These are phyloP conservation scores for Vigna reflexopilosa DNA, from an alignment of 306 rosid genomes.

Conservation along the genomic window DNA sequence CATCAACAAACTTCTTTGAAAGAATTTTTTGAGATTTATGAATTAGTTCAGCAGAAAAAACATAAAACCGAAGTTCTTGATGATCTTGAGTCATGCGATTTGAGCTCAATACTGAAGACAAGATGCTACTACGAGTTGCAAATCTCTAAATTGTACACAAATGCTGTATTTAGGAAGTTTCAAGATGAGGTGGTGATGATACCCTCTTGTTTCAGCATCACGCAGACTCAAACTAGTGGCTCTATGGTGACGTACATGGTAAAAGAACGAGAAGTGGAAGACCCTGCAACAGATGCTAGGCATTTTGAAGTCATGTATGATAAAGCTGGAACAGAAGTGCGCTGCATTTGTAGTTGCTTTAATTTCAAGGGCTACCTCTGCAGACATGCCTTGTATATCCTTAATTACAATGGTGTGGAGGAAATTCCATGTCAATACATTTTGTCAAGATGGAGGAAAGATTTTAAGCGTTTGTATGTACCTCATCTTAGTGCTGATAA, in stretches of 20 bases:
- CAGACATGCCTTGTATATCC: constrained; percentile 85
- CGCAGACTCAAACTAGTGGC: constrained; percentile 72
- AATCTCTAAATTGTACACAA: constrained; percentile 77
- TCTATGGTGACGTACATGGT: constrained; percentile 69
- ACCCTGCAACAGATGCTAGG: constrained; percentile 52
- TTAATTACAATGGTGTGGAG: constrained; percentile 78
- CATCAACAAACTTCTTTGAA: constrained; percentile 79
- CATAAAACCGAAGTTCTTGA: constrained; percentile 68
- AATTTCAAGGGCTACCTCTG: constrained; percentile 92
- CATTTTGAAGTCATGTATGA: constrained; percentile 79
- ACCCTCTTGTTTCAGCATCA: constrained; percentile 70
- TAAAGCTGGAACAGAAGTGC: constrained; percentile 78
- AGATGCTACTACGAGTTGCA: constrained; percentile 80
- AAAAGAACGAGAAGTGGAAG: constrained; percentile 70
- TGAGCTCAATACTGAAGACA: constrained; percentile 64
- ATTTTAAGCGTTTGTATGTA: constrained; percentile 75
- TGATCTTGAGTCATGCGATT: constrained; percentile 73
- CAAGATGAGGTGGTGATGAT: constrained; percentile 83
- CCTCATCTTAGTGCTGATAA: constrained; percentile 69
- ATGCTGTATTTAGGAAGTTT: constrained; percentile 73
- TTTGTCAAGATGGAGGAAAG: constrained; percentile 91
- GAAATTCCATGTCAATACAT: constrained; percentile 89
- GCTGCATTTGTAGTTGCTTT: constrained; percentile 83
- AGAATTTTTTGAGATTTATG: constrained; percentile 70
- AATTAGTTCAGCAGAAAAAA: constrained; percentile 63